Percentiles rank a stretch among this genome's conserved stretches.
Evolutionary conservation across 768 basidiomycete species (phyloP).

Genomic region (Russula foetens): DNA sequence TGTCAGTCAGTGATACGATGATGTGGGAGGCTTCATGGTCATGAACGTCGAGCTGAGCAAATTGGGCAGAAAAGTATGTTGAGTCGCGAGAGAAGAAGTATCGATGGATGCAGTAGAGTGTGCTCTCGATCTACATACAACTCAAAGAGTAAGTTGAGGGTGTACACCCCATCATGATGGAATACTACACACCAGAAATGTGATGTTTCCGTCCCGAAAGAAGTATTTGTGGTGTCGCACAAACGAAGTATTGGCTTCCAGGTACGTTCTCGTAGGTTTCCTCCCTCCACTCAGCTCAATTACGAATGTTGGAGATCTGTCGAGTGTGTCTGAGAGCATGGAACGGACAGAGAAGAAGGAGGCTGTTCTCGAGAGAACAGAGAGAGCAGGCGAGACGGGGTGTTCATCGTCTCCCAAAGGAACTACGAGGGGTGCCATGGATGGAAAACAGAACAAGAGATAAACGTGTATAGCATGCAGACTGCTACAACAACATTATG

Average conservation of each 20-base stretch:
- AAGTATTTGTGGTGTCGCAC: constrained; percentile 10
- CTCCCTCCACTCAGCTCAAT: background rate
- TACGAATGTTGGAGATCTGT: background rate
- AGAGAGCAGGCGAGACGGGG: background rate
- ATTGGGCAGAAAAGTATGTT: constrained; percentile 3
- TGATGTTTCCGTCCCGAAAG: constrained; percentile 14
- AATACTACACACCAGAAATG: constrained; percentile 6
- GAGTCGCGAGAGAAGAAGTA: constrained; percentile 16
- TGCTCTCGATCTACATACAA: constrained; percentile 5
- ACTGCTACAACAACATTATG: background rate
- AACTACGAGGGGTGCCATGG: constrained; percentile 3
- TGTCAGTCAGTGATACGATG: background rate
- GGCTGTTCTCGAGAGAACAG: background rate
- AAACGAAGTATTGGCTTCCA: background rate
- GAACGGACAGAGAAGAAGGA: background rate
- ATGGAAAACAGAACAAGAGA: background rate
- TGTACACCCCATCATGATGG: background rate
- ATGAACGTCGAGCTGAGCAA: background rate
- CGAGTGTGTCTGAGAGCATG: background rate
- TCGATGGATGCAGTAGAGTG: constrained; percentile 7
- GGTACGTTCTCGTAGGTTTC: background rate
- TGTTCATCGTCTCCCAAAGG: background rate
- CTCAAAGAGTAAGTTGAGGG: background rate
- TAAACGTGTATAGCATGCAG: background rate
- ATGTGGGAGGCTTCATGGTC: constrained; percentile 2